Percentiles rank a stretch among this genome's conserved stretches.
Evolutionary conservation across 2,329 filamentous ascomycete genomes (phyloP).

Genomic region (Diaporthe amygdali): DNA sequence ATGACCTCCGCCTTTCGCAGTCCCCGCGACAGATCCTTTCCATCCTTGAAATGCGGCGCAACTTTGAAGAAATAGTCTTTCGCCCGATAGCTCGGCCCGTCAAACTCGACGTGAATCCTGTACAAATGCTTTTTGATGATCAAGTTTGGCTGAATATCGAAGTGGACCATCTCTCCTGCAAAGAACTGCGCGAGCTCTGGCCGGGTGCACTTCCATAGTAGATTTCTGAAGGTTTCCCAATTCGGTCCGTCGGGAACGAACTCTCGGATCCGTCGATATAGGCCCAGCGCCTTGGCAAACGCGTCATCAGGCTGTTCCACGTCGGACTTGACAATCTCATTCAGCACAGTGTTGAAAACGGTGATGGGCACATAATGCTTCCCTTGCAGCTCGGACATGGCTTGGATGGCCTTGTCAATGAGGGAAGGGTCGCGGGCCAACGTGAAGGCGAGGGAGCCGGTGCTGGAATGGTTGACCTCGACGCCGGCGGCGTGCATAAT

Average conservation of each 20-base stretch:
- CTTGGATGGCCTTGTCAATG: slow-evolving; percentile 56
- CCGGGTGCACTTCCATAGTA: slow-evolving; percentile 23
- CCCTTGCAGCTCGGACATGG: slow-evolving; percentile 58
- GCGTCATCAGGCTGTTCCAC: slow-evolving; percentile 4
- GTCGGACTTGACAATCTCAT: slow-evolving; percentile 32
- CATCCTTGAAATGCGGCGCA: slow-evolving; percentile 3
- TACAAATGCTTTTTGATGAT: slow-evolving; percentile 19
- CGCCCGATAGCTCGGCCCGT: slow-evolving; percentile 16
- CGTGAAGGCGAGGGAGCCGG: slow-evolving; percentile 64
- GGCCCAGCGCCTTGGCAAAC: slow-evolving; percentile 21
- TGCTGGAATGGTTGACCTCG: slow-evolving; percentile 62
- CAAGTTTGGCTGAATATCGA: slow-evolving; percentile 19
- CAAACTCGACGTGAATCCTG: slow-evolving; percentile 23
- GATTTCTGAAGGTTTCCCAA: slow-evolving; percentile 19
- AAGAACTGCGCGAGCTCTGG: slow-evolving; percentile 25
- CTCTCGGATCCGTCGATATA: slow-evolving; percentile 23
- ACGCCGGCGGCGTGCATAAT: slow-evolving; percentile 74
- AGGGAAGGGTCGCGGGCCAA: slow-evolving; percentile 54
- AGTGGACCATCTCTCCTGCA: slow-evolving; percentile 24
- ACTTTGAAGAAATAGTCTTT: slow-evolving; percentile 23
- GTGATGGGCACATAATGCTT: slow-evolving; percentile 41
- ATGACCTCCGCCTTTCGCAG: slow-evolving; percentile 17
- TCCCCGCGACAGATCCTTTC: not conserved
- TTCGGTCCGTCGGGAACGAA: slow-evolving; percentile 20
- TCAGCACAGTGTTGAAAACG: slow-evolving; percentile 47